Evolutionary conservation across 305 asterid genomes (phyloP).

Genomic region (Andrographis paniculata): DNA sequence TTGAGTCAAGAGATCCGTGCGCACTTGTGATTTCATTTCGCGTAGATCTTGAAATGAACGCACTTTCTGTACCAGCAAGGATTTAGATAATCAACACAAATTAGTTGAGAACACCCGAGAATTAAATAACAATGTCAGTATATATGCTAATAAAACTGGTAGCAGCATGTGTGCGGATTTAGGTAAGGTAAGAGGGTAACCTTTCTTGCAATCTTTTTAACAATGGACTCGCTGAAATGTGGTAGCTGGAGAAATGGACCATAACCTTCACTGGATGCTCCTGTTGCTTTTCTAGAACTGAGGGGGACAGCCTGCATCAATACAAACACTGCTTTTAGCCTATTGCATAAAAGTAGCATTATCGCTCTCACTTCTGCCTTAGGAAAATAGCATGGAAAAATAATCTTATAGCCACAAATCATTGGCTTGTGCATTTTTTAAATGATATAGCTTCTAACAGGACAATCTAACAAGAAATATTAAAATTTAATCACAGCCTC

Average conservation of each 20-base stretch:
- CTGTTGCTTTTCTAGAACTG: conserved; percentile 80
- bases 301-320: conserved; percentile 83
- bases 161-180: no score
- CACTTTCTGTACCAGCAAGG: conserved; percentile 76
- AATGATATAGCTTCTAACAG: no score
- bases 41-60: conserved; percentile 82
- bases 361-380: no score
- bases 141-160: no score
- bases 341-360: no score
- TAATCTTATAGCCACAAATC: no score
- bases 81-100: no score
- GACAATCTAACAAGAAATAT: no score
- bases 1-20: conserved; percentile 71
- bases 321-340: conserved; percentile 14
- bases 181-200: conserved; percentile 38
- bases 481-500: no score
- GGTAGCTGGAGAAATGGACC: conserved; percentile 98
- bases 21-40: conserved; percentile 69
- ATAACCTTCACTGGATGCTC: conserved; percentile 80
- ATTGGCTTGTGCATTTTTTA: no score
- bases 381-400: no score
- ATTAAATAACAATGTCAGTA: no score
- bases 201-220: conserved; percentile 92
- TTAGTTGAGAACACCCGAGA: conserved; percentile 12
- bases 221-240: conserved; percentile 79